Conservation (phyloP, 1,284 basidiomycete species). For the Tilletia indica region DNA sequence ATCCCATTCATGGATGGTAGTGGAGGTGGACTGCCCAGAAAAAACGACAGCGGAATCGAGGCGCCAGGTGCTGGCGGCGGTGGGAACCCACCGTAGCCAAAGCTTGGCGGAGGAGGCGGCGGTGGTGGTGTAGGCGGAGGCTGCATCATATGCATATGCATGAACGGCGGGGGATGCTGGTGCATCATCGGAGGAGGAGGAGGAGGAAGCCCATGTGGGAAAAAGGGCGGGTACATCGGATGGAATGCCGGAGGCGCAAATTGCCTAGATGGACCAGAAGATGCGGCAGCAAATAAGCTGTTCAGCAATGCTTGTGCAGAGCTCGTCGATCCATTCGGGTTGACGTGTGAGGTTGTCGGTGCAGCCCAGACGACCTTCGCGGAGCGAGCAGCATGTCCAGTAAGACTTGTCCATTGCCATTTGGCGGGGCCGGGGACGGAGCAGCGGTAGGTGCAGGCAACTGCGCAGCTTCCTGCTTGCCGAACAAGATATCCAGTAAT, state of each 20-base stretch:
- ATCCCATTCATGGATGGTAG: no score
- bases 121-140: no score
- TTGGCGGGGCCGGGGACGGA: background rate
- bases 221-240: background rate
- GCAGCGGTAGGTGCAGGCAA: background rate
- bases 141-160: no score
- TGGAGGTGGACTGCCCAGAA: background rate
- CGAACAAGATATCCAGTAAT: slow-evolving; percentile 3
- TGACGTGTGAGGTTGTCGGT: no score
- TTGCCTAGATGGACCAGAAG: background rate
- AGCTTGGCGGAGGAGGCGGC: no score
- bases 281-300: background rate
- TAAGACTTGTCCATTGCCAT: background rate
- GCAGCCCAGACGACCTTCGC: no score
- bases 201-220: background rate
- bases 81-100: background rate
- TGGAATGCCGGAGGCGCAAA: background rate
- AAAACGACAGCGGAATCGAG: slow-evolving; percentile 8
- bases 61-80: background rate
- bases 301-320: slow-evolving; percentile 5
- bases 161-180: background rate
- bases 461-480: background rate
- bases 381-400: background rate
- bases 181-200: background rate
- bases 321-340: background rate